Base-by-base conservation (phyloP, 1,284 basidiomycete genomes). In the Ceratobasidium sp. region DNA sequence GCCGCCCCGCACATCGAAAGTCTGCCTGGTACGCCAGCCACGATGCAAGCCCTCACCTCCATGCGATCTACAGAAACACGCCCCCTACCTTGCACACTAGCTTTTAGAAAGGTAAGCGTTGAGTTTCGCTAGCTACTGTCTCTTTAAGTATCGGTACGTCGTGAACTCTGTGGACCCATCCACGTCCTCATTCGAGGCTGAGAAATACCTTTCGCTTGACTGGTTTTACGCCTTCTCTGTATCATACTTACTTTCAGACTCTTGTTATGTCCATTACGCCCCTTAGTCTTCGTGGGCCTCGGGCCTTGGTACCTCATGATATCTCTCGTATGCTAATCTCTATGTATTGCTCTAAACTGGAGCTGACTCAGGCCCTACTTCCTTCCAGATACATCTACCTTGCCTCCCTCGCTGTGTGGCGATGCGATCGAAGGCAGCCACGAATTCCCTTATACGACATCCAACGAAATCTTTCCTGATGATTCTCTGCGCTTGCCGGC, bases 31-130 rank as follows among this genome's bases (percentile, higher is more conserved):
- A 27, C 15, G 29, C 67, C 59, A 59, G 67, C 54, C 67, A 71
- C 67, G 67, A 71, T 50, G 53, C 67, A 59, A 71, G 67, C 67
- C 45, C 41, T 60, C 54, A 19, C 54, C 67, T 69, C 27, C 54
- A 47, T 48, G 19, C 50, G 67, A 71, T 71, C 67, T 71, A 59
- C 67, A 51, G 54, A 59, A 71, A 71, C 67, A 71, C 67, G 67
- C 54, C 50, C 44, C 31, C 24, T 51, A 57, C 14, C 41, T 71
- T 45, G 56, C 24, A 11, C 24, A 31, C 29, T 50, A 50, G 54
- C 56, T 71, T 71, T 71, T 60, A 11, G 59, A 57, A 54, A 36
- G 66, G 36, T 69, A 69, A 69, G 67, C 67, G 51, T 31, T 50
- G 56, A 36, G 67, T 71, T 71, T 71, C 67, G 67, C 56, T 22